phyloP scores from a whole-genome alignment of 495 filamentous ascomycete genomes.

The Polyplosphaeria fusca region DNA sequence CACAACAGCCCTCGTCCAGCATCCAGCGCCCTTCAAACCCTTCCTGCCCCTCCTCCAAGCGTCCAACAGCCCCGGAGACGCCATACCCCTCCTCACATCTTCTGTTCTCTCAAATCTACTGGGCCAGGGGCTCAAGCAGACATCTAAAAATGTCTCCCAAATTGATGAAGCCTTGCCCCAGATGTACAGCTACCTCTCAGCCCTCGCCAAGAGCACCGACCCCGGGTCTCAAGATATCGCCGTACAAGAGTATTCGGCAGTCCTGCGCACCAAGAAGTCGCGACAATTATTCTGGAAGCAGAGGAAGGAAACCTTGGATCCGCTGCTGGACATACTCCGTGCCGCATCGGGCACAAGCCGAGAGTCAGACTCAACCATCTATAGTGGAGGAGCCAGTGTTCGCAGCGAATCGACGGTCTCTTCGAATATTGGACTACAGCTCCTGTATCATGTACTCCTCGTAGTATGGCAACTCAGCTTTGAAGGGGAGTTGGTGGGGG shows the following conservation, averaged over 20 bases:
- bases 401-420: conserved; percentile 62
- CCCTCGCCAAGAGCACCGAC: conserved; percentile 73
- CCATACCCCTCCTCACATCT: conserved; percentile 84
- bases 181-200: conserved; percentile 82
- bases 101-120: conserved; percentile 81
- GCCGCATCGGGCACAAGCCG: conserved; percentile 67
- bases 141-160: conserved; percentile 51
- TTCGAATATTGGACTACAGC: conserved; percentile 84
- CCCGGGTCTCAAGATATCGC: conserved; percentile 93
- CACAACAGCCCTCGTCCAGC: conserved; percentile 67
- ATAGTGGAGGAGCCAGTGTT: conserved; percentile 56
- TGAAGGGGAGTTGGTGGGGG: conserved; percentile 76
- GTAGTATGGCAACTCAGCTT: conserved; percentile 96
- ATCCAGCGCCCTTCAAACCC: conserved; percentile 75
- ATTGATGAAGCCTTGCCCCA: conserved; percentile 80
- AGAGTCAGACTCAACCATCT: conserved; percentile 65
- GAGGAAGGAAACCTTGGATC: conserved; percentile 73
- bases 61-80: conserved; percentile 74
- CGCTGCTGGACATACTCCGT: conserved; percentile 78
- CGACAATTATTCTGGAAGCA: conserved; percentile 85
- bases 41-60: conserved; percentile 76
- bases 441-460: conserved; percentile 90
- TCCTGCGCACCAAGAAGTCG: conserved; percentile 73
- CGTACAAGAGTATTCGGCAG: conserved; percentile 81
- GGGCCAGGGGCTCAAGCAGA: conserved; percentile 60